Conservation (phyloP, 148 eudicot species). For the Fallopia convolvulus region DNA sequence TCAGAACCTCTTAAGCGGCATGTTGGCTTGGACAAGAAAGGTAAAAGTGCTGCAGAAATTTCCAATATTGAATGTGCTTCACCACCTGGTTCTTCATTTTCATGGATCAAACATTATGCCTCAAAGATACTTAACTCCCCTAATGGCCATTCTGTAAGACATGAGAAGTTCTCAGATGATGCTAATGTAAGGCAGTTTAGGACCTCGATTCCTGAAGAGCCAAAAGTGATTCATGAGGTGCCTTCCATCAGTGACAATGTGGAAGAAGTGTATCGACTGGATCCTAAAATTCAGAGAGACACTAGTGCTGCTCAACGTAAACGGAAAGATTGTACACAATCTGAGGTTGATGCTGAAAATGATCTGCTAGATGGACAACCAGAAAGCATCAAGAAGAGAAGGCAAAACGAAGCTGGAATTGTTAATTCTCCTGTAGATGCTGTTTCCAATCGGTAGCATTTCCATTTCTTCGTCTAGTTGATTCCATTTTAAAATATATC, state of each 20-base stretch:
- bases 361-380: background rate
- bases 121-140: conserved; percentile 22
- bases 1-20: conserved; percentile 20
- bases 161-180: conserved; percentile 3
- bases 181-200: conserved; percentile 13
- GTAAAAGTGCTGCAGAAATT: conserved; percentile 15
- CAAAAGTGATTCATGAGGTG: conserved; percentile 39
- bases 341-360: background rate
- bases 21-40: conserved; percentile 15
- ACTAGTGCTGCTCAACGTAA: background rate
- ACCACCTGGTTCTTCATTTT: conserved; percentile 45
- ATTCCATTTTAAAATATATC: background rate
- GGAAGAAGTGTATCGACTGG: conserved; percentile 7
- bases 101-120: conserved; percentile 68
- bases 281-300: conserved; percentile 7
- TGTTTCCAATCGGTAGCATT: background rate
- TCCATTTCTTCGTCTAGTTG: background rate
- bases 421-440: background rate
- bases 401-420: background rate
- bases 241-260: conserved; percentile 26
- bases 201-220: conserved; percentile 25
- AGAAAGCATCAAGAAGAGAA: background rate
- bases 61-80: conserved; percentile 28
- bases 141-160: conserved; percentile 17
- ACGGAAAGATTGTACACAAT: background rate